Conservation (phyloP, 331 rosid species). For the Acacia concinna region DNA sequence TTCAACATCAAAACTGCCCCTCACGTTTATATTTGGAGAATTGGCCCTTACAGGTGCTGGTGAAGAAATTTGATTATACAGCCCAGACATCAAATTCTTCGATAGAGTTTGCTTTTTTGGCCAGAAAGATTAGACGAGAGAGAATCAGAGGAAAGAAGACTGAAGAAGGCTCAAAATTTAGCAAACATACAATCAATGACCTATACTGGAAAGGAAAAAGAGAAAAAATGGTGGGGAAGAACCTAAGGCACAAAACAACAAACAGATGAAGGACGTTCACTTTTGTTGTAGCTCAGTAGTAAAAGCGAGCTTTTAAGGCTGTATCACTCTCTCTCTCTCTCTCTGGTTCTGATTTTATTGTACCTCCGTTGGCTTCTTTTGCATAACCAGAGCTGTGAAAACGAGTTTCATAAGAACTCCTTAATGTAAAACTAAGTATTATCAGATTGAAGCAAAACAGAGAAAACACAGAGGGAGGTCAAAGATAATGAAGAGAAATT, state of each 20-base stretch:
- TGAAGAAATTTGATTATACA: constrained; percentile 62
- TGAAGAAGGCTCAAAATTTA: constrained; percentile 14
- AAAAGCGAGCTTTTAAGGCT: constrained; percentile 46
- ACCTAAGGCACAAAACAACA: constrained; percentile 36
- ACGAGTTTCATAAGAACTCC: neutral
- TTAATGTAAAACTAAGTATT: constrained; percentile 6
- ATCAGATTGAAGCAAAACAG: neutral
- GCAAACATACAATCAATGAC: constrained; percentile 32
- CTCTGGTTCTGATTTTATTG: constrained; percentile 41
- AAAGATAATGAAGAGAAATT: neutral
- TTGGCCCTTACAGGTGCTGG: constrained; percentile 66
- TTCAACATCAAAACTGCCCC: constrained; percentile 65
- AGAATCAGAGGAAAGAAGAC: constrained; percentile 24
- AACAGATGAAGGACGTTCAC: constrained; percentile 47
- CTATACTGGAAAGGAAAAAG: constrained; percentile 28
- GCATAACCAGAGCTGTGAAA: constrained; percentile 20
- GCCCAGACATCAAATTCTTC: constrained; percentile 53
- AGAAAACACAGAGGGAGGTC: neutral
- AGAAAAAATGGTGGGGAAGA: constrained; percentile 39
- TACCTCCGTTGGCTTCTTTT: constrained; percentile 43
- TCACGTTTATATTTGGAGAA: constrained; percentile 62
- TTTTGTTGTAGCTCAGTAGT: constrained; percentile 48
- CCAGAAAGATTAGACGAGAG: constrained; percentile 2
- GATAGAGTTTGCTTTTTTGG: constrained; percentile 9
- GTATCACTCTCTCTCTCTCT: constrained; percentile 34